A percentile compares a stretch with the other conserved stretches of the same genome.
Evolutionary conservation across 1,284 basidiomycete species (phyloP).

Genomic region (Cryptococcus sp.): DNA sequence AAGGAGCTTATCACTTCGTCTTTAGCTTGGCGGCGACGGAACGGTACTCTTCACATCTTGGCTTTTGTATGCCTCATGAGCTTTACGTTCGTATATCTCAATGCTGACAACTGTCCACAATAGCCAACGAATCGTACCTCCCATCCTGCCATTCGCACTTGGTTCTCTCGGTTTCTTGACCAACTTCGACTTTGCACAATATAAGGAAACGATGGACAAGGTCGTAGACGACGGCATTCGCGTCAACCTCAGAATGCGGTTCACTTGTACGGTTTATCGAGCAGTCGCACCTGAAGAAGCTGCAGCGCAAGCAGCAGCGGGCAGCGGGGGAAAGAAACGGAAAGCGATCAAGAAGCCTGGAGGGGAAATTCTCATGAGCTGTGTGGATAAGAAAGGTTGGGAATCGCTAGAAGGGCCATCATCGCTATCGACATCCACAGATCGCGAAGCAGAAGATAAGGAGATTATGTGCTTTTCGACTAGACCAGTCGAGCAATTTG

Average conservation of each 20-base stretch:
- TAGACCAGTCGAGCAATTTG: slow-evolving; percentile 91
- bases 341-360: slow-evolving; percentile 88
- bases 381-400: slow-evolving; percentile 85
- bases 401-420: slow-evolving; percentile 79
- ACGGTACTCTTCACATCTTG: slow-evolving; percentile 99
- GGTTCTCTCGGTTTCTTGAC: slow-evolving; percentile 98
- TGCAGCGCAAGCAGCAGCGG: slow-evolving; percentile 28
- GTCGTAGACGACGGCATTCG: slow-evolving; percentile 92
- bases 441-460: slow-evolving; percentile 68
- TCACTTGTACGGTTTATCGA: slow-evolving; percentile 97
- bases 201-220: slow-evolving; percentile 82
- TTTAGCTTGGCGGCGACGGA: slow-evolving; percentile 91
- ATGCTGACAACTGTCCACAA: slow-evolving; percentile 1
- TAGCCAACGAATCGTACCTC: slow-evolving; percentile 89
- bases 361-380: slow-evolving; percentile 92
- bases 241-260: slow-evolving; percentile 97
- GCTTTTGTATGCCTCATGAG: slow-evolving; percentile 66
- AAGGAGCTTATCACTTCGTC: no score
- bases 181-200: slow-evolving; percentile 92
- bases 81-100: not conserved
- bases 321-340: slow-evolving; percentile 58
- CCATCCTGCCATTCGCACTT: slow-evolving; percentile 95
- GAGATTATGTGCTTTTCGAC: slow-evolving; percentile 99
- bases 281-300: slow-evolving; percentile 70
- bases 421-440: slow-evolving; percentile 5